These are phyloP conservation scores for Blattamonas nauphoetae DNA, from an alignment of 78 protist genomes.

Conservation along the genomic window DNA sequence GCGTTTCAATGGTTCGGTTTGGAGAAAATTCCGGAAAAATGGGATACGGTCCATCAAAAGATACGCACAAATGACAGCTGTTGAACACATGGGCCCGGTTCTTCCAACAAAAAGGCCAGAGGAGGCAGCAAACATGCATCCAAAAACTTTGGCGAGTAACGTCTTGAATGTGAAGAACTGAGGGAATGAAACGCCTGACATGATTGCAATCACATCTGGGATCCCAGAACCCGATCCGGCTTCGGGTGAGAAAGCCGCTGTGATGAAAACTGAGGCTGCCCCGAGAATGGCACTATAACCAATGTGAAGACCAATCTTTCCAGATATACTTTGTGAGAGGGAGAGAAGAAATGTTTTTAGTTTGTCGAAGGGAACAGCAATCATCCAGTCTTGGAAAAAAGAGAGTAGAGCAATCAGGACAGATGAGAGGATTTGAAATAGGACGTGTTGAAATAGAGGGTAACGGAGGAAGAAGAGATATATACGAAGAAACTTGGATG, in stretches of 20 bases:
- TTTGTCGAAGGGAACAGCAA: background rate
- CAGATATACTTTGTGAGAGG: background rate
- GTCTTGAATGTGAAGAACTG: background rate
- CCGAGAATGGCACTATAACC: background rate
- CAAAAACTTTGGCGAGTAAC: background rate
- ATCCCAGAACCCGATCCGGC: conserved; percentile 3
- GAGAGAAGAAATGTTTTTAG: background rate
- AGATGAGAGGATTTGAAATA: background rate
- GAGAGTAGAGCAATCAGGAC: background rate
- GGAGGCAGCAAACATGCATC: background rate
- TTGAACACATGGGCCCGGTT: background rate
- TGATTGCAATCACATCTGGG: conserved; percentile 7
- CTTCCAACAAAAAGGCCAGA: background rate
- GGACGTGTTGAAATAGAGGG: background rate
- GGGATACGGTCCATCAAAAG: background rate
- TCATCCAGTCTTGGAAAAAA: background rate
- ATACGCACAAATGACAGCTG: background rate
- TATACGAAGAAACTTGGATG: background rate
- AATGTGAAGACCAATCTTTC: background rate
- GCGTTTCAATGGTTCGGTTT: background rate
- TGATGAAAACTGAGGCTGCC: background rate
- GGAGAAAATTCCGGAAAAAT: background rate
- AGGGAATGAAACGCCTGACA: background rate
- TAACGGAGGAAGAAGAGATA: background rate
- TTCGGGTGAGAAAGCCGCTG: background rate